Base-by-base conservation (phyloP, 2,329 filamentous ascomycete genomes). In the Aspergillus sp. region DNA sequence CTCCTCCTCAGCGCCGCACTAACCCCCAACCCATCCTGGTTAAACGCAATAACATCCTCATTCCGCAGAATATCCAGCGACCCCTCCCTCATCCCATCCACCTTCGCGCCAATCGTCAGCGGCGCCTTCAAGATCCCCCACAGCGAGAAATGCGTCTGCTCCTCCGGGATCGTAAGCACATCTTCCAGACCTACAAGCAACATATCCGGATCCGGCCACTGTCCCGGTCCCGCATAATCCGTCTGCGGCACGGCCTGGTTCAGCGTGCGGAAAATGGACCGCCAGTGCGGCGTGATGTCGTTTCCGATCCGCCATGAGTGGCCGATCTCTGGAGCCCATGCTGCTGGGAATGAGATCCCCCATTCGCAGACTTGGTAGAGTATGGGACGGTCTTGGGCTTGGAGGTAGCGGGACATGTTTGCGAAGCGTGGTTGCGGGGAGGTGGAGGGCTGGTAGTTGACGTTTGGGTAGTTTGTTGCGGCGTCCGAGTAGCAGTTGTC, bases 131-230 rank as follows among this genome's bases (percentile, higher is more conserved):
- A 70, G 47, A 83, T 79, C 15, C 79, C 76, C 82, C 80, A 83
- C 63, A 83, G 73, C 9, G 78, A 75, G 54, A 84, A 83, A 62
- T 83, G 80, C 7, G 82, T 82, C 20, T 75, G 74, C 49, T 83
- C 80, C 64, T 83, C 81, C 3, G 79, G 68, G 0, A 68, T 60
- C 0, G 76, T 80, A 0, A 83, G 70, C 0, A 77, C 50, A 4
- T 15, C 73, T 2, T 73, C 69, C 17, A 82, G 79, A 0, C 82
- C 81, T 33, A 84, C 72, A 12, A 78, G 79, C 27, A 83, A 66
- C 81, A 83, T 83, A 58, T 83, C 81, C 67, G 82, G 73, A 56
- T 83, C 80, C 0, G 81, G 75, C 65, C 80, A 83, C 11, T 80
- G 77, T 0, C 81, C 81, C 0, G 75, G 72, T 0, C 68, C 71